A percentile compares a stretch with the other conserved stretches of the same genome.
Conservation (phyloP, 306 rosid species). For the Sesbania bispinosa region DNA sequence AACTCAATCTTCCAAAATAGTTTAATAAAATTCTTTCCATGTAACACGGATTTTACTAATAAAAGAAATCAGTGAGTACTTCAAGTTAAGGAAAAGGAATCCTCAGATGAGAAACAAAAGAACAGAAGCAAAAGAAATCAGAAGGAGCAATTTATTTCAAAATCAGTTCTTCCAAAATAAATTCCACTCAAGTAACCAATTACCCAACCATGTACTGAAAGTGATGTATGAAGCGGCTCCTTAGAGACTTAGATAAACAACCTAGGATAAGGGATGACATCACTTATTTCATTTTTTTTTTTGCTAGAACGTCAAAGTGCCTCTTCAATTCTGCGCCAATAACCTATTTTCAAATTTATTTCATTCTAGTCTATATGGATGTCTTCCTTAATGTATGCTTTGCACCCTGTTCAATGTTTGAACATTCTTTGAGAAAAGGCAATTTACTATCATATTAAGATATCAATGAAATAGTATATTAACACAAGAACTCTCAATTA, state of each 20-base stretch:
- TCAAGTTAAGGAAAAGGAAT: neutral
- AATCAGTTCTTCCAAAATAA: neutral
- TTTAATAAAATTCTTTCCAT: neutral
- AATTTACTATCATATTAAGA: neutral
- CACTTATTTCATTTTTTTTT: neutral
- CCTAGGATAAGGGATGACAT: neutral
- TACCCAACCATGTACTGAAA: neutral
- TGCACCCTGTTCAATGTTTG: neutral
- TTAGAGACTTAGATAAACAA: neutral
- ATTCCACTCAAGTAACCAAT: neutral
- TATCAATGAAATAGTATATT: neutral
- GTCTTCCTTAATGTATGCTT: neutral
- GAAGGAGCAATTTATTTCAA: neutral
- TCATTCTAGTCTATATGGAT: neutral
- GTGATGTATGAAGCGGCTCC: neutral
- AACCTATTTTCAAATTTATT: neutral
- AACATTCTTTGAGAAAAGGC: neutral
- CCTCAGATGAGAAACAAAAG: neutral
- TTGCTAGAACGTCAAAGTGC: neutral
- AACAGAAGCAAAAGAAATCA: neutral
- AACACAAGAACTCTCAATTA: neutral
- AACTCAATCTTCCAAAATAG: neutral
- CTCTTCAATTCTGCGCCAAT: neutral
- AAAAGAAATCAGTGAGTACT: neutral
- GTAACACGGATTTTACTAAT: neutral